These are phyloP conservation scores for Melanomma pulvis-pyrius DNA, from an alignment of 495 filamentous ascomycete genomes.

Conservation along the genomic window DNA sequence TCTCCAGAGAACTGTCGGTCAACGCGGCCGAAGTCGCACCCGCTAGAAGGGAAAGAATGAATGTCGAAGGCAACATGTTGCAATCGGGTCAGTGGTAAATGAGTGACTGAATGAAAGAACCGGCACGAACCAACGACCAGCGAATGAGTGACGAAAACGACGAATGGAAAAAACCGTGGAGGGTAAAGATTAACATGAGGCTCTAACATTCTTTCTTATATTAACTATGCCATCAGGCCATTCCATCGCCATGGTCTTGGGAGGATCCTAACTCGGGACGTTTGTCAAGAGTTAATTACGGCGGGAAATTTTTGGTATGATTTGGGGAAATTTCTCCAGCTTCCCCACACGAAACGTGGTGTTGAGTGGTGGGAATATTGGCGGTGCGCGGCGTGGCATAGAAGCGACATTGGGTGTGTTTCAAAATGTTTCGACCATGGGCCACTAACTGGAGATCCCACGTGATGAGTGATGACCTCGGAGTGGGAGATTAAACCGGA, in stretches of 20 bases:
- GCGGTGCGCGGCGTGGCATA: background rate
- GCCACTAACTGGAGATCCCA: background rate
- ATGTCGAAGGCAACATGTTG: slow-evolving; percentile 23
- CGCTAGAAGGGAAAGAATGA: slow-evolving; percentile 14
- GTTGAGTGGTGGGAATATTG: slow-evolving; percentile 11
- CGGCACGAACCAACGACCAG: background rate
- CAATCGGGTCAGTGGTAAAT: slow-evolving; percentile 16
- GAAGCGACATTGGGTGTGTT: slow-evolving; percentile 10
- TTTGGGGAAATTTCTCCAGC: background rate
- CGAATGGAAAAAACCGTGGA: background rate
- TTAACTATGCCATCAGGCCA: background rate
- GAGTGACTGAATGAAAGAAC: slow-evolving; percentile 11
- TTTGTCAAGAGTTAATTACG: slow-evolving; percentile 8
- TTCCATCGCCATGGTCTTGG: slow-evolving; percentile 1
- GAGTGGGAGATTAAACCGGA: background rate
- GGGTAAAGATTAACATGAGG: background rate
- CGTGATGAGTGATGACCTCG: background rate
- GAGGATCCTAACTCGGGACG: background rate
- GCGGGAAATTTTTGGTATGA: background rate
- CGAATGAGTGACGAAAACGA: background rate
- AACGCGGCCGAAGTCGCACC: slow-evolving; percentile 8
- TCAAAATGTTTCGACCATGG: slow-evolving; percentile 11
- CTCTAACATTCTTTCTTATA: background rate
- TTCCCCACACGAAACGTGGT: background rate
- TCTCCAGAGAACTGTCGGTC: slow-evolving; percentile 41